A percentile compares a stretch with the other conserved stretches of the same genome.
Conservation (phyloP, 768 basidiomycete genomes). For the Tremella yokohamensis region DNA sequence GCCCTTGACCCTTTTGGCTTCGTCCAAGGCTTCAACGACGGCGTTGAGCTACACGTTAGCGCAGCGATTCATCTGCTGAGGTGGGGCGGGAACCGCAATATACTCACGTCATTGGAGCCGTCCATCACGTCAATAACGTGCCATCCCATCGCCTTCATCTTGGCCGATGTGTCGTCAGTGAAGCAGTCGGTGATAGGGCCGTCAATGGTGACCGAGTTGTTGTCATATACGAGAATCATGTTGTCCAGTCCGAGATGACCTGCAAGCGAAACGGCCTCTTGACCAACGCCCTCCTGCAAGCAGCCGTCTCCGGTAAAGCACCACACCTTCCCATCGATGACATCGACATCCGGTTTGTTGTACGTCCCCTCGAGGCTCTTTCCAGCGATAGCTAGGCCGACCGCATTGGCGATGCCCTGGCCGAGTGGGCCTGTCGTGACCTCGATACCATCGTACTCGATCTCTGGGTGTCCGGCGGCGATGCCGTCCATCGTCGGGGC, state of each 20-base stretch:
- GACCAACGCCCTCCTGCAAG: conserved; percentile 50
- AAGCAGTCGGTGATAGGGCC: conserved; percentile 47
- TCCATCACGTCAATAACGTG: conserved; percentile 45
- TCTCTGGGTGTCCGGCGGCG: conserved; percentile 50
- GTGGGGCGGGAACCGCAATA: too few relatives aligned
- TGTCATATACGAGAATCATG: conserved; percentile 49
- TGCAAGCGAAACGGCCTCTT: conserved; percentile 48
- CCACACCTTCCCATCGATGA: conserved; percentile 46
- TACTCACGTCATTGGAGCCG: conserved; percentile 45
- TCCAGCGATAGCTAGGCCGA: conserved; percentile 46
- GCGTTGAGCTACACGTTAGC: conserved; percentile 31
- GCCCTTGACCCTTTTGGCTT: conserved; percentile 41
- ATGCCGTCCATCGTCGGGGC: conserved; percentile 42
- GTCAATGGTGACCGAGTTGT: conserved; percentile 47
- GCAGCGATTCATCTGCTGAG: neutral
- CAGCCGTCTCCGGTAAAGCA: conserved; percentile 50
- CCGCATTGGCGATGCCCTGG: conserved; percentile 50
- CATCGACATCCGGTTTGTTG: conserved; percentile 37
- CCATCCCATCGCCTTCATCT: conserved; percentile 43
- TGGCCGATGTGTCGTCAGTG: conserved; percentile 48
- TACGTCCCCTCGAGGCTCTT: conserved; percentile 44
- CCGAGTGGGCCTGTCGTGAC: conserved; percentile 49
- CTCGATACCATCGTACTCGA: conserved; percentile 44
- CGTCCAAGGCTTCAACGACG: conserved; percentile 40
- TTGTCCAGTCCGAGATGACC: conserved; percentile 49